Evolutionary conservation across 805 yeast species (phyloP), one percentile per base, ranked within the genome.

Genomic region (Nakazawaea siamensis): DNA sequence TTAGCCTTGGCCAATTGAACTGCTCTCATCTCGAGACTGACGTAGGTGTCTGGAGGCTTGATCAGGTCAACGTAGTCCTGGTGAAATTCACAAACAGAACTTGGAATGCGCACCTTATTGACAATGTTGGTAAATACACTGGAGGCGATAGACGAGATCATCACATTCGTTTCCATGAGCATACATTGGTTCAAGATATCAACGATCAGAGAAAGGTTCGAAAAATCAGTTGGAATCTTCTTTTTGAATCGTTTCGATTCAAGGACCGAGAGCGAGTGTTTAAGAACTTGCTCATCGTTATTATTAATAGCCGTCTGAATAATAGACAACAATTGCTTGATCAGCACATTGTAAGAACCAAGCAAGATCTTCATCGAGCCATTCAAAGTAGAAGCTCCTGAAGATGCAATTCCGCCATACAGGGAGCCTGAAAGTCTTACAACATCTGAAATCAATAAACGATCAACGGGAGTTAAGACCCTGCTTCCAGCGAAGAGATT

Each of bases 401-500:
- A 70, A 8, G 66, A 61, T 1, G 86, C 69, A n/a, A 83, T 72
- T 3, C 76, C 76, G 0, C 78, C 60, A 49, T 84, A 90, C 1
- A 79, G 64, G 0, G 95, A 83, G 7, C 81, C 67, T 0, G 88
- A 66, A 16, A 82, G 52, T 10, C 59, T 53, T 11, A 82, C 73
- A 7, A 88, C 61, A 51, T 86, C 94, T 32, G 63, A 66, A 26
- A 92, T 53, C 25, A 92, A 55, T 2, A 62, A 35, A 36, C 64
- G 70, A 43, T 87, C 96, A 8, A 80, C 50, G 6, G 66, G 70
- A 0, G 85, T 71, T 47, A 84, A 83, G 5, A 76, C 60, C 42
- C 95, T 66, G 3, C 82, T 76, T 0, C 90, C 80, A 1, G 86
- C 70, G 46, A 79, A 84, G 24, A 83, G 64, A 1, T 75, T 62